phyloP scores from a whole-genome alignment of 2,329 filamentous ascomycete species.

The Pseudogymnoascus verrucosus region DNA sequence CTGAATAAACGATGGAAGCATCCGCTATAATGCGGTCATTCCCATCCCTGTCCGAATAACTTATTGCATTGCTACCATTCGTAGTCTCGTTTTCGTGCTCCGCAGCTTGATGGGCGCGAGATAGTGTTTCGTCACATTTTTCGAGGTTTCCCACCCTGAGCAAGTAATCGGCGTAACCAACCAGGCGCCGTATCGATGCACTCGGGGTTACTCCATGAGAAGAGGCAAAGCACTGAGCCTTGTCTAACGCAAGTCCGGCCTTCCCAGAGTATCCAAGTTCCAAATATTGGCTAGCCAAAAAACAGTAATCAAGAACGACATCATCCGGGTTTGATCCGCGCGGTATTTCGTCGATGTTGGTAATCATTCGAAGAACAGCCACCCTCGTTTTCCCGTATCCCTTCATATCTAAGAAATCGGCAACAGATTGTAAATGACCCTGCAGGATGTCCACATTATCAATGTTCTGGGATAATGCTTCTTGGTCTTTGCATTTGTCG shows the following conservation, averaged over 20 bases:
- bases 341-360: conserved; percentile 38
- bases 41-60: conserved; percentile 17
- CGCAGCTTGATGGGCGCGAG: conserved; percentile 21
- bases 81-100: conserved; percentile 20
- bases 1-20: conserved; percentile 28
- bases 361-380: conserved; percentile 40
- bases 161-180: conserved; percentile 68
- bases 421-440: conserved; percentile 42
- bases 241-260: conserved; percentile 48
- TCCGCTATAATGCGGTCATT: conserved; percentile 29
- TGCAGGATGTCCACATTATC: conserved; percentile 42
- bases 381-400: conserved; percentile 44
- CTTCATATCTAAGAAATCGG: conserved; percentile 50
- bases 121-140: conserved; percentile 40
- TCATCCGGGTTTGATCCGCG: conserved; percentile 34
- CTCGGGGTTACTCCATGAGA: conserved; percentile 34
- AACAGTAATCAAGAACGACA: conserved; percentile 31
- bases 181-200: conserved; percentile 49
- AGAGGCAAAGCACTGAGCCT: conserved; percentile 43
- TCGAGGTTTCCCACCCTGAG: conserved; percentile 57
- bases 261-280: conserved; percentile 53
- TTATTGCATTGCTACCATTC: conserved; percentile 13
- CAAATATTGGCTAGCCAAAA: conserved; percentile 47
- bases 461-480: conserved; percentile 36
- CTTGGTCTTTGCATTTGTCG: conserved; percentile 34